Evolutionary conservation across 768 basidiomycete species (phyloP).

Genomic region (Amanita fuliginea): DNA sequence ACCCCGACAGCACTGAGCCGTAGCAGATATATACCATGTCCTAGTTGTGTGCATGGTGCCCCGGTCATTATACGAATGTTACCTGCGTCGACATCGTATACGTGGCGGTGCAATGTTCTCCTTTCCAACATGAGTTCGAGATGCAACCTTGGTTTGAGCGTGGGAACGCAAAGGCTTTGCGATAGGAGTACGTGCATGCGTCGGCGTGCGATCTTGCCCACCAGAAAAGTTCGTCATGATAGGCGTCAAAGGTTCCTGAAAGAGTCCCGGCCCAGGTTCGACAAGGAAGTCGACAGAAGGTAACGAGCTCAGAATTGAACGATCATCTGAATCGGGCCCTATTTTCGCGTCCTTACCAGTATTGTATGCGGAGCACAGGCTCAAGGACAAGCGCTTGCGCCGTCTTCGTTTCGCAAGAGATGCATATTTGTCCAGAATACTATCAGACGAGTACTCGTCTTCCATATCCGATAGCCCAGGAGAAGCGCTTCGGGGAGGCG

Average conservation of each 20-base stretch:
- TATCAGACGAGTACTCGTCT: not conserved
- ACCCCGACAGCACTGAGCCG: no score
- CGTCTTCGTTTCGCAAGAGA: not conserved
- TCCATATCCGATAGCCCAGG: not conserved
- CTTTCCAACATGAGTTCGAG: not conserved
- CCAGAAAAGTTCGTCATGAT: not conserved
- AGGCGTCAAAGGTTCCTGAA: not conserved
- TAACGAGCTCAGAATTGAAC: not conserved
- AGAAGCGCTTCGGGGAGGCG: conserved; percentile 9
- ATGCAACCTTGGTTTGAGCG: not conserved
- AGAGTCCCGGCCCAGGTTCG: not conserved
- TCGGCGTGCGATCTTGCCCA: not conserved
- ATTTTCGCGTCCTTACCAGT: not conserved
- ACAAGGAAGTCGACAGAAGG: not conserved
- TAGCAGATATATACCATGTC: not conserved
- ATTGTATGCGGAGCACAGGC: not conserved
- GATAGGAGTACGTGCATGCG: not conserved
- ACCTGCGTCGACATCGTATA: not conserved
- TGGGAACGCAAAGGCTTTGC: not conserved
- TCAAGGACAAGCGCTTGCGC: not conserved
- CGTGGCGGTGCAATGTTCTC: not conserved
- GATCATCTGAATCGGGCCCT: not conserved
- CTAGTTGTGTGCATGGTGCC: not conserved
- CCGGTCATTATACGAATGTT: not conserved
- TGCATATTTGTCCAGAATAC: not conserved